These are phyloP conservation scores for Pichia membranifaciens DNA, from an alignment of 805 yeast genomes.

Conservation along the genomic window DNA sequence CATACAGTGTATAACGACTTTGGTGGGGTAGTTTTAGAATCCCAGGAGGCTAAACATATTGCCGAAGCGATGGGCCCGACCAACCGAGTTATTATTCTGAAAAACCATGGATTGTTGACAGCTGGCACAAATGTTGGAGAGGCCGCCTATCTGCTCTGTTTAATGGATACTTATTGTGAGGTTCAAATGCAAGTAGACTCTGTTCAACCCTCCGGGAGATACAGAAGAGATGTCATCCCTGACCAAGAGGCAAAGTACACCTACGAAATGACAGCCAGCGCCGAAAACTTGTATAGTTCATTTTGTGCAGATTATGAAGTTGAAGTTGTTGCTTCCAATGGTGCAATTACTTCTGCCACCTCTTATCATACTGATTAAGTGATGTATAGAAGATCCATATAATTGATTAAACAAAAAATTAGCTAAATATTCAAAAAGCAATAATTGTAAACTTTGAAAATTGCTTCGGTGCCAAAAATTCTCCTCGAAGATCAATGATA, in stretches of 20 bases:
- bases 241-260: slow-evolving; percentile 5
- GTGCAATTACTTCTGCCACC: neutral
- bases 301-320: slow-evolving; percentile 7
- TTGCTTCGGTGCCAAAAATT: too few species aligned
- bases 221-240: slow-evolving; percentile 4
- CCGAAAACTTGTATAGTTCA: slow-evolving; percentile 4
- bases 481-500: too few species aligned
- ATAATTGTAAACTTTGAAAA: too few species aligned
- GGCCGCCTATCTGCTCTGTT: slow-evolving; percentile 32
- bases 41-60: slow-evolving; percentile 54
- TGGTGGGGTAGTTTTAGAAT: slow-evolving; percentile 74
- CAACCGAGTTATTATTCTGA: slow-evolving; percentile 49
- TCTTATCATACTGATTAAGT: slow-evolving; percentile 4
- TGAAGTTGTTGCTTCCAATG: slow-evolving; percentile 5
- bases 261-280: slow-evolving; percentile 3
- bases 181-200: slow-evolving; percentile 5
- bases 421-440: too few species aligned
- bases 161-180: slow-evolving; percentile 4
- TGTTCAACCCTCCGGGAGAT: slow-evolving; percentile 1
- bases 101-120: slow-evolving; percentile 69
- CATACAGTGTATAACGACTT: slow-evolving; percentile 64
- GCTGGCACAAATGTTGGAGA: slow-evolving; percentile 68
- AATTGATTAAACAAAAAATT: too few species aligned
- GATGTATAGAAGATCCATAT: too few species aligned
- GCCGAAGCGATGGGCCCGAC: slow-evolving; percentile 58